Conservation (phyloP, 345 rosid genomes). For the Hypericum androsaemum region DNA sequence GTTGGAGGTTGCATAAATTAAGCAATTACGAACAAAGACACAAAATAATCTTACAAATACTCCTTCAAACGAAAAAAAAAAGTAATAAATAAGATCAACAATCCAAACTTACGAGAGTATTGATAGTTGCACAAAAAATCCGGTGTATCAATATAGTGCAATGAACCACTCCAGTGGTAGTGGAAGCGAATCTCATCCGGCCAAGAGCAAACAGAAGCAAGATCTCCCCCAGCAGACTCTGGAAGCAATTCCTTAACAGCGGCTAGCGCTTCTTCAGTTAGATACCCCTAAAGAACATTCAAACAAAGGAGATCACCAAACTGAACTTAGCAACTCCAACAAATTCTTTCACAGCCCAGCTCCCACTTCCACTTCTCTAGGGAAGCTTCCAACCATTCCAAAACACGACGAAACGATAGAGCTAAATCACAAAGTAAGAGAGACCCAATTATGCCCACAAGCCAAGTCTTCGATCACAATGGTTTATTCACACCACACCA, state of each 20-base stretch:
- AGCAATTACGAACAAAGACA: too few relatives aligned
- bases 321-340: not conserved
- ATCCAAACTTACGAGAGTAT: slow-evolving; percentile 56
- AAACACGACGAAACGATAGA: too few relatives aligned
- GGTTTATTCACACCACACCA: too few relatives aligned
- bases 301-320: slow-evolving; percentile 8
- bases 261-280: slow-evolving; percentile 55
- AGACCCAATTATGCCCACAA: not conserved
- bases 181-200: slow-evolving; percentile 62
- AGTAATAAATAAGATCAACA: too few relatives aligned
- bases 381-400: too few relatives aligned
- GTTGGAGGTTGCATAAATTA: too few relatives aligned
- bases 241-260: slow-evolving; percentile 65
- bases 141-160: slow-evolving; percentile 89
- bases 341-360: too few relatives aligned
- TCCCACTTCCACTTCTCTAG: too few relatives aligned
- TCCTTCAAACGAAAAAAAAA: too few relatives aligned
- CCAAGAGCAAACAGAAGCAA: slow-evolving; percentile 91
- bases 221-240: slow-evolving; percentile 67
- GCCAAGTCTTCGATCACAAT: not conserved
- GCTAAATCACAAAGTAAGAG: too few relatives aligned
- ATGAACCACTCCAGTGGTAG: slow-evolving; percentile 70
- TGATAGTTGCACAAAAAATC: slow-evolving; percentile 79
- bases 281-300: slow-evolving; percentile 35
- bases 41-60: too few relatives aligned